Conservation (phyloP, 306 rosid genomes). For the Pterocarpus santalinus region DNA sequence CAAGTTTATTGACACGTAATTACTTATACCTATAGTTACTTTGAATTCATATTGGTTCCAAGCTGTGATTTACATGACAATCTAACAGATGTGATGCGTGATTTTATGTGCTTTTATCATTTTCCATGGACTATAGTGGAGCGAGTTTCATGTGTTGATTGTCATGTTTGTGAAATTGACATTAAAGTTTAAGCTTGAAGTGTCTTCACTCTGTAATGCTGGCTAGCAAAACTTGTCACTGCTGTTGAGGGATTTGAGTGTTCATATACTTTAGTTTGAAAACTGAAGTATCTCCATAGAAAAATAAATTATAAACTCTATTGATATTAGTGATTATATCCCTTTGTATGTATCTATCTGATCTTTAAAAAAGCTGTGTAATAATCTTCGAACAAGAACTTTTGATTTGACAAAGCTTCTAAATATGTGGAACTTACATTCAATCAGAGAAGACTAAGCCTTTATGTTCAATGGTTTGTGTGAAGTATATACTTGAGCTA, state of each 20-base stretch:
- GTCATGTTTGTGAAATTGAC: slow-evolving; percentile 1
- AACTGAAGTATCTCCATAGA: slow-evolving; percentile 4
- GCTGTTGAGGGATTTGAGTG: not conserved
- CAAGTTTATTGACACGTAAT: not conserved
- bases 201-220: not conserved
- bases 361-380: not conserved
- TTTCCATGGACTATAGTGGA: not conserved
- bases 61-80: not conserved
- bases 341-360: not conserved
- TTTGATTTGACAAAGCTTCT: slow-evolving; percentile 1
- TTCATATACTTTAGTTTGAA: slow-evolving; percentile 1
- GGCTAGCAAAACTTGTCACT: not conserved
- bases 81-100: not conserved
- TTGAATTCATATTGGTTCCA: not conserved
- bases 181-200: not conserved
- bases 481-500: not conserved
- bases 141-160: slow-evolving; percentile 15
- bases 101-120: slow-evolving; percentile 7
- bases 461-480: slow-evolving; percentile 11
- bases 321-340: not conserved
- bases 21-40: not conserved
- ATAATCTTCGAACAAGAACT: slow-evolving; percentile 11
- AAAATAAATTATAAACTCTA: slow-evolving; percentile 29
- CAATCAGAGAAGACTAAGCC: not conserved
- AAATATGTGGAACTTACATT: slow-evolving; percentile 1